Evolutionary conservation across 2,329 filamentous ascomycete species (phyloP), one percentile per base, ranked within the genome.

Genomic region (Neocatenulostroma microsporum): DNA sequence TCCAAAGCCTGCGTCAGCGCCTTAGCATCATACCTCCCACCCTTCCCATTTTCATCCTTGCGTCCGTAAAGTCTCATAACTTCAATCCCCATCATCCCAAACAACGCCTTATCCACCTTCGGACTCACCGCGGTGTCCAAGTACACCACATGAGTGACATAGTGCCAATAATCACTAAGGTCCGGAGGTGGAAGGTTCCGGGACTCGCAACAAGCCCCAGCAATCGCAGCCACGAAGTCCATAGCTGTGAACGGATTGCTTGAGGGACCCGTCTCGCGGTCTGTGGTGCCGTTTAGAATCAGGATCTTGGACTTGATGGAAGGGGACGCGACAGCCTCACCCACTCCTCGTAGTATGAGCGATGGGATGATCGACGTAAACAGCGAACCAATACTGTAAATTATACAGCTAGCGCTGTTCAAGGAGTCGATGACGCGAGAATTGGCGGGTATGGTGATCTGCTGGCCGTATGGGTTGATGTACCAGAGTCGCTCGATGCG

Each of bases 381-480:
- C 0, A 96, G 68, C 2, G 82, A 88, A n/a, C 91, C 91, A 41
- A 96, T 93, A 59, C 83, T 88, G 64, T 94, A 96, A 30, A 96
- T 76, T 7, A 95, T 70, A 1, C 78, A 80, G 38, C 77, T 72
- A 0, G 83, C 73, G 2, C 66, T 63, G 12, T 67, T 64, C 1
- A 96, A 60, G 0, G 85, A 77, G 6, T 77, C 72, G 0, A 94
- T 51, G 0, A 89, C 85, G 34, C 85, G 79, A 0, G 86, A 80
- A 53, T 94, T 96, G 2, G 86, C 83, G 0, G 80, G 74, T 0
- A 88, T 84, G 13, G 80, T 77, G 48, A 96, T 95, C 61, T 95
- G 88, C 57, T 95, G 86, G n/a, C 89, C 89, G 59, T 95, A 96
- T 0, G 89, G 89, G 55, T 95, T 96, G 65, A 96, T 96, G 66